A percentile compares a stretch with the other conserved stretches of the same genome.
Conservation (phyloP, 169 alveolate species). For the Eimeria praecox region DNA sequence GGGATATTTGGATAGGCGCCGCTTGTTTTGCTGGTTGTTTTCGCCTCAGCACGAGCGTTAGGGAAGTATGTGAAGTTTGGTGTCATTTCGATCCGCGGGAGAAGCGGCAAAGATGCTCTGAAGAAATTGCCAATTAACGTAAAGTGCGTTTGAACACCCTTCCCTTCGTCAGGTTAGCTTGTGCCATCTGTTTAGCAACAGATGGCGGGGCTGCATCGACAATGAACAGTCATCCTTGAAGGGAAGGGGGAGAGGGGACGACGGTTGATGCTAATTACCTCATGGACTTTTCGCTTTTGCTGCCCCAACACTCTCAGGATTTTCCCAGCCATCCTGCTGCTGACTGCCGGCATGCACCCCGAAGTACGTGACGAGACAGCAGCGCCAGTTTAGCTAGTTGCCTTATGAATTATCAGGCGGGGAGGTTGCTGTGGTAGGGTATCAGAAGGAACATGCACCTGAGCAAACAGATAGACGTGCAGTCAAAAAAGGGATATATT, state of each 20-base stretch:
- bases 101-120: conserved; percentile 43
- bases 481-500: not conserved
- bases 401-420: not conserved
- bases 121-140: conserved; percentile 67
- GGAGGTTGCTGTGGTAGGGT: not conserved
- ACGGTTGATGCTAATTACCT: not conserved
- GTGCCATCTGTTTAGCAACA: not conserved
- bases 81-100: conserved; percentile 42
- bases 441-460: not conserved
- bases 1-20: not conserved
- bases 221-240: not conserved
- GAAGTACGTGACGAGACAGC: conserved; percentile 33
- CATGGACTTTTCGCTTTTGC: not conserved
- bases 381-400: not conserved
- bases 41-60: conserved; percentile 67
- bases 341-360: conserved; percentile 79
- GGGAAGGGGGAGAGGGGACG: not conserved
- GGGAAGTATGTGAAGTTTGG: conserved; percentile 77
- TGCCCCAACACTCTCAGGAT: conserved; percentile 20
- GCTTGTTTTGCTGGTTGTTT: too few relatives aligned
- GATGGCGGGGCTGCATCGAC: not conserved
- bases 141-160: conserved; percentile 30
- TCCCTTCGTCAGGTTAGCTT: not conserved
- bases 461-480: too few relatives aligned
- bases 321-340: conserved; percentile 74